These are phyloP conservation scores for Trifolium dubium DNA, from an alignment of 306 rosid species.

Conservation along the genomic window DNA sequence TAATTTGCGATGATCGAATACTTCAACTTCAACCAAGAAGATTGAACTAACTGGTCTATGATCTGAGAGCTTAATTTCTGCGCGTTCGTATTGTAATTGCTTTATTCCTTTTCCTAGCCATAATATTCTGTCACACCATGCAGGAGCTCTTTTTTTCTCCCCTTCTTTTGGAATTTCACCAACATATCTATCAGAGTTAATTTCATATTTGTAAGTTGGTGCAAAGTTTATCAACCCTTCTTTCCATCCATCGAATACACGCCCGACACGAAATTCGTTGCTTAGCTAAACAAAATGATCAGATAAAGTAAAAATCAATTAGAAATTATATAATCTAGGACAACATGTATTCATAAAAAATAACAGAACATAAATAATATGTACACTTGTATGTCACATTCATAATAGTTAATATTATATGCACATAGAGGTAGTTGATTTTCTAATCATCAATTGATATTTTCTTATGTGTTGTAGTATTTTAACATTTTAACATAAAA, in stretches of 20 bases:
- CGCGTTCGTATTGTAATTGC: slow-evolving; percentile 66
- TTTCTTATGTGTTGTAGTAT: too few relatives aligned
- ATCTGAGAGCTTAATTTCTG: slow-evolving; percentile 76
- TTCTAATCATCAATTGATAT: not conserved
- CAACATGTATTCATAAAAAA: not conserved
- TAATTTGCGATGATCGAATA: slow-evolving; percentile 77
- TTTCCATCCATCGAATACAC: slow-evolving; percentile 91
- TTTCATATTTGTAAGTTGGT: slow-evolving; percentile 91
- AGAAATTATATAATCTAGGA: slow-evolving; percentile 14
- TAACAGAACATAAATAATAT: slow-evolving; percentile 3
- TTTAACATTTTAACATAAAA: not conserved
- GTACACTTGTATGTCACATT: slow-evolving; percentile 1
- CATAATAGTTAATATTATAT: not conserved
- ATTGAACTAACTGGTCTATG: slow-evolving; percentile 84
- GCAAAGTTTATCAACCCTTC: slow-evolving; percentile 84
- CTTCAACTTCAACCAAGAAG: slow-evolving; percentile 82
- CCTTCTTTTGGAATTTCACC: slow-evolving; percentile 85
- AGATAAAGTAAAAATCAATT: slow-evolving; percentile 17
- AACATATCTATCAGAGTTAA: slow-evolving; percentile 70
- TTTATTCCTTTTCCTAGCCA: slow-evolving; percentile 87
- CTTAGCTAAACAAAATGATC: slow-evolving; percentile 60
- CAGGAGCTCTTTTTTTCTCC: slow-evolving; percentile 92
- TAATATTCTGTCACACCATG: slow-evolving; percentile 95
- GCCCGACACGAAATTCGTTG: slow-evolving; percentile 74
- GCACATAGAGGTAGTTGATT: not conserved